Base-by-base conservation (phyloP, 2,329 filamentous ascomycete species). In the Fusarium sp. region DNA sequence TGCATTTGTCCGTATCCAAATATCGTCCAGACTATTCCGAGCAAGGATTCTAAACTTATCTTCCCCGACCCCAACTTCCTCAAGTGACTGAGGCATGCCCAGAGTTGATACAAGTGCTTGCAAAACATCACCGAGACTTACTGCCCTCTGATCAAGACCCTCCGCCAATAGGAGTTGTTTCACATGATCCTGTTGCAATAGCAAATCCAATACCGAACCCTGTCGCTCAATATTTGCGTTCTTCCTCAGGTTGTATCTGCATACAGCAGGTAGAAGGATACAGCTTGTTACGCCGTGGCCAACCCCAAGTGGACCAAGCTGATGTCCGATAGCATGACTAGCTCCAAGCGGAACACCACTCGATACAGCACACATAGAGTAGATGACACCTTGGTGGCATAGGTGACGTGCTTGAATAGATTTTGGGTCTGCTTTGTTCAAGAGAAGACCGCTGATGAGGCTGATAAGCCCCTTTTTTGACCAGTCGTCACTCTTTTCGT, bases 271-370 rank as follows among this genome's bases (percentile, higher is more conserved):
- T 85, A 83, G 72, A 84, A 90, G 28, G 21, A 69, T 68, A 12
- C 66, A 68, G 12, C 66, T 68, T 0, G 87, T 90, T 75, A 88
- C 86, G 13, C 88, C 88, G 71, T 90, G 87, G 0, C 85, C 84
- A 4, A 89, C 87, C 0, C 87, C 87, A 5, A 86, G 74, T 0
- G 86, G 86, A 0, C 85, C 84, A 1, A 87, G 79, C 71, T 85
- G 84, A 70, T 86, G 84, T 6, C 84, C 84, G 60, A 87, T 86
- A 0, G 83, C 84, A 68, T 87, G 84, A 66, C 83, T 84, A 6
- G 81, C 83, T 2, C 83, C 84, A 33, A 86, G 65, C n/a, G 82
- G 77, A 57, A 83, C 59, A 81, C 81, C 67, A 16, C 69, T 71
- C 16, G 80, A 80, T 37, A 76, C 75, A 10, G 84, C 82, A 4